Percentiles rank a stretch among this genome's conserved stretches.
phyloP scores from a whole-genome alignment of 1,139 yeast genomes.

The Magnusiomyces magnusii region DNA sequence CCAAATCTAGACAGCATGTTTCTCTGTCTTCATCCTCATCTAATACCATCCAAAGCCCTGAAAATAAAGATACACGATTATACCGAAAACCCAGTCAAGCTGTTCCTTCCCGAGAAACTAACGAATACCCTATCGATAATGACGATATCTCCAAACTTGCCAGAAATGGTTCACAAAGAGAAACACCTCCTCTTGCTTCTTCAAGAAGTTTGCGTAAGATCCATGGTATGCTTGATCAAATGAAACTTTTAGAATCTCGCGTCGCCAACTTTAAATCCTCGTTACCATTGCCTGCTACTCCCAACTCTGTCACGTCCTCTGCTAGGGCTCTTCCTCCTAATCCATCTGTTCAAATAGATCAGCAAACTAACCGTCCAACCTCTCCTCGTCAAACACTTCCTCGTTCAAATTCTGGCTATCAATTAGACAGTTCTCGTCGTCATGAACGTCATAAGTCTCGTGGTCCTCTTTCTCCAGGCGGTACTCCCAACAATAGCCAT shows the following conservation, averaged over 20 bases:
- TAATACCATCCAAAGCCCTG: background rate
- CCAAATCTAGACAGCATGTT: background rate
- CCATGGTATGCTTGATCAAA: conserved; percentile 32
- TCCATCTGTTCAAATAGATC: background rate
- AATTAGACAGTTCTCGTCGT: background rate
- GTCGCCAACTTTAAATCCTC: conserved; percentile 32
- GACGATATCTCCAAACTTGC: background rate
- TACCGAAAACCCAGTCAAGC: background rate
- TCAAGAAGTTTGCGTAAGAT: conserved; percentile 29
- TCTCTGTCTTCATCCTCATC: background rate
- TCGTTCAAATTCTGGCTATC: background rate
- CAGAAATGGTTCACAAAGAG: background rate
- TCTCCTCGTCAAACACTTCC: background rate
- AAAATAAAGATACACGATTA: background rate
- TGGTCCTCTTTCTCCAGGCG: background rate
- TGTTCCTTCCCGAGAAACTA: background rate
- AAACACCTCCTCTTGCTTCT: conserved; percentile 21
- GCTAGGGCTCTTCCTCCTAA: background rate
- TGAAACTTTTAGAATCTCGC: conserved; percentile 27
- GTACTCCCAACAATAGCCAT: background rate
- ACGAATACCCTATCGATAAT: background rate
- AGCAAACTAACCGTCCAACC: background rate
- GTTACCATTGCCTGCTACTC: conserved; percentile 20
- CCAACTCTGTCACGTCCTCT: background rate
- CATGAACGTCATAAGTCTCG: background rate